A percentile compares a stretch with the other conserved stretches of the same genome.
Evolutionary conservation across 257 asterid species (phyloP).

Genomic region (Penstemon barbatus): DNA sequence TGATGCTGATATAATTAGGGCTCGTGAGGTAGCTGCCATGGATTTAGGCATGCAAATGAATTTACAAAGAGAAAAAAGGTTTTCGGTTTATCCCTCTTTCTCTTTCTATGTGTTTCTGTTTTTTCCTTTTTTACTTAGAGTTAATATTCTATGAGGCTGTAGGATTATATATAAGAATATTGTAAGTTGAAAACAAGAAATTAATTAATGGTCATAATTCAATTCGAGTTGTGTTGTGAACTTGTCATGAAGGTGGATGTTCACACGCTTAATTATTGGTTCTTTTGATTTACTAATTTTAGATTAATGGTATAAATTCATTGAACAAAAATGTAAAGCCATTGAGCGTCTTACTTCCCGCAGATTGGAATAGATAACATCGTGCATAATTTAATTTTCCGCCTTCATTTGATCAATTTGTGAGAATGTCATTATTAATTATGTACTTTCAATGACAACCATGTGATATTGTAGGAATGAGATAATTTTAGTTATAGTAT

Average conservation of each 20-base stretch:
- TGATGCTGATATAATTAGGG: constrained; percentile 20
- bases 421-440: too few relatives aligned
- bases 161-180: neutral
- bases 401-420: too few relatives aligned
- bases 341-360: neutral
- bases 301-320: neutral
- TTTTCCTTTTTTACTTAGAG: too few relatives aligned
- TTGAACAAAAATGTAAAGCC: neutral
- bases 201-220: neutral
- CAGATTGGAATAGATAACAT: neutral
- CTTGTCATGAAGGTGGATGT: too few relatives aligned
- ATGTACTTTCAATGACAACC: too few relatives aligned
- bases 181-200: neutral
- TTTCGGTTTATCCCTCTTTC: neutral
- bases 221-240: too few relatives aligned
- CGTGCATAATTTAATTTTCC: neutral
- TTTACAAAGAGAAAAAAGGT: neutral
- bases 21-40: constrained; percentile 32
- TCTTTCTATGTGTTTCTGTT: too few relatives aligned
- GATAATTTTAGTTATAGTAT: too few relatives aligned
- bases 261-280: neutral
- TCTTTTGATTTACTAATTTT: neutral
- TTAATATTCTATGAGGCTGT: neutral
- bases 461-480: too few relatives aligned
- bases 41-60: constrained; percentile 4